phyloP scores from a whole-genome alignment of 2,329 filamentous ascomycete species.

The Colletotrichum incanum region DNA sequence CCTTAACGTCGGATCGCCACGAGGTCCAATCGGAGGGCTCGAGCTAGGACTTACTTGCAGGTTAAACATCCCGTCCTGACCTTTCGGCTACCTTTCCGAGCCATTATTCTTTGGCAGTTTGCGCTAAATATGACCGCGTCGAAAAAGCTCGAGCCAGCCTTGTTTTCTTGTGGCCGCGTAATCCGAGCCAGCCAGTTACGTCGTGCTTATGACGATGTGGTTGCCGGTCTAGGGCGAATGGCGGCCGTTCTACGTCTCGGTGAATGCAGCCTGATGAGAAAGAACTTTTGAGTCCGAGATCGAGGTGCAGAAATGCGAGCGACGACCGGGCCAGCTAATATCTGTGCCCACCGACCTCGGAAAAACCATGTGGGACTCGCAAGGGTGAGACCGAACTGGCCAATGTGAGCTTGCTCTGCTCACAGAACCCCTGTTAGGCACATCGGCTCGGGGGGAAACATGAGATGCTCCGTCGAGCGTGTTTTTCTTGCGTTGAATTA shows the following conservation, averaged over 20 bases:
- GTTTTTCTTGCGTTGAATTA: not conserved
- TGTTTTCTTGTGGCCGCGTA: not conserved
- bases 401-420: constrained; percentile 1
- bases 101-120: constrained; percentile 34
- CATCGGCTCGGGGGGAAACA: not conserved
- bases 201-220: not conserved
- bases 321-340: constrained; percentile 6
- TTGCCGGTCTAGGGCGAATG: constrained; percentile 12
- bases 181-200: constrained; percentile 21
- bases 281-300: constrained; percentile 17
- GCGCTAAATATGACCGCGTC: not conserved
- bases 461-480: not conserved
- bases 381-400: constrained; percentile 17
- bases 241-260: constrained; percentile 2
- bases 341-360: constrained; percentile 20
- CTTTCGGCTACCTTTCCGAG: constrained; percentile 61
- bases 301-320: constrained; percentile 21
- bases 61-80: constrained; percentile 68
- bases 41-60: constrained; percentile 62
- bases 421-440: not conserved
- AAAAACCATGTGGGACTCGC: not conserved
- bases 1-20: not conserved
- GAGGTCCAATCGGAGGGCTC: not conserved
- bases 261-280: constrained; percentile 20
- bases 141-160: constrained; percentile 21